A percentile compares a stretch with the other conserved stretches of the same genome.
phyloP scores from a whole-genome alignment of 805 yeast genomes.

The Nakazawaea ernobii region DNA sequence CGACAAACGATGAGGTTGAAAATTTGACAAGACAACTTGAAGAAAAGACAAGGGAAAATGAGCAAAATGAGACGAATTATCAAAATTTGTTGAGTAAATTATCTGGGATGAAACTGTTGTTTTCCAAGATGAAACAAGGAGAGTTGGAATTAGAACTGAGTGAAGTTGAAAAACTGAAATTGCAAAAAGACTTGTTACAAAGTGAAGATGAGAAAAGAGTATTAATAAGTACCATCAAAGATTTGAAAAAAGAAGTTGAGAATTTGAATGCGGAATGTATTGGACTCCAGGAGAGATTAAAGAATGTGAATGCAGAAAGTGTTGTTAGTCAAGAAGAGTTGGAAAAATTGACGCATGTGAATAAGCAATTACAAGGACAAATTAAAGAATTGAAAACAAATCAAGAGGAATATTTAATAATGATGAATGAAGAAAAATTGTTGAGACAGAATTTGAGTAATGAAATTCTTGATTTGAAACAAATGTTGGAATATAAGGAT shows the following conservation, averaged over 20 bases:
- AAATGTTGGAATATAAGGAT: constrained; percentile 20
- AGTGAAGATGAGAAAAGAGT: constrained; percentile 12
- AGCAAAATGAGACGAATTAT: constrained; percentile 52
- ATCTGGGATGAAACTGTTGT: constrained; percentile 69
- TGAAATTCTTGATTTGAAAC: not conserved
- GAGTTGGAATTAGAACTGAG: constrained; percentile 55
- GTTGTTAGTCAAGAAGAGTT: constrained; percentile 31
- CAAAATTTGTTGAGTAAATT: constrained; percentile 56
- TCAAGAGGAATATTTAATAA: constrained; percentile 28
- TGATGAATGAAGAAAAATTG: constrained; percentile 13
- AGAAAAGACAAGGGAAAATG: constrained; percentile 44
- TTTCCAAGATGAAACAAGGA: constrained; percentile 67
- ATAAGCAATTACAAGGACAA: constrained; percentile 33
- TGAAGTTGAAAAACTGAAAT: constrained; percentile 32
- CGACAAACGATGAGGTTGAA: constrained; percentile 4
- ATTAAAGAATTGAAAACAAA: constrained; percentile 28
- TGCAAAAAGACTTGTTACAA: constrained; percentile 18
- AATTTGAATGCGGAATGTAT: constrained; percentile 52
- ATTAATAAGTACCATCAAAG: constrained; percentile 13
- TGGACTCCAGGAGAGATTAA: constrained; percentile 35
- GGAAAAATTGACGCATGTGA: constrained; percentile 33
- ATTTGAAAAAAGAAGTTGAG: constrained; percentile 25
- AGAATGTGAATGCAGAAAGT: constrained; percentile 30
- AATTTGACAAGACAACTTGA: constrained; percentile 25
- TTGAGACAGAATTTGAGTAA: not conserved